Conservation (phyloP, 2,329 filamentous ascomycete genomes). For the Penicillium sp. region DNA sequence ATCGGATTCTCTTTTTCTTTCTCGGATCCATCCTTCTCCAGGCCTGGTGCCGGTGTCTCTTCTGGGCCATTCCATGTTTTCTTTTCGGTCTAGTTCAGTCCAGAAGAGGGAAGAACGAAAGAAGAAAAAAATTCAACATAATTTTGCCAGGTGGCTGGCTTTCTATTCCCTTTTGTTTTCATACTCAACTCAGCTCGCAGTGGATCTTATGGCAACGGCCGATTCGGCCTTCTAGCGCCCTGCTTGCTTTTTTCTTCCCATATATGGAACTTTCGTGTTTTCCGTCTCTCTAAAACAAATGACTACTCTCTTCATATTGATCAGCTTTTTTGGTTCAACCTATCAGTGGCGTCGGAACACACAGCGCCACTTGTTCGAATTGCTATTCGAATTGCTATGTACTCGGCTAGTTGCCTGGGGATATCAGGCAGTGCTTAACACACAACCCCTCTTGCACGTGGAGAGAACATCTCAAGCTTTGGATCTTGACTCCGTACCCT, state of each 20-base stretch:
- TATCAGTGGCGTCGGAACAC: no score
- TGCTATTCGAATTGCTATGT: no score
- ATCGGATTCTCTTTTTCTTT: constrained; percentile 21
- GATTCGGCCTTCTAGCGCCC: no score
- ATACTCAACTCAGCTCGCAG: constrained; percentile 16
- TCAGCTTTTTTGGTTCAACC: no score
- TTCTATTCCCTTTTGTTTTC: constrained; percentile 5
- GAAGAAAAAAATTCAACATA: constrained; percentile 28
- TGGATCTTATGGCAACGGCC: background rate
- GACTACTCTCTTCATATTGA: no score
- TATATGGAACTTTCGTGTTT: no score
- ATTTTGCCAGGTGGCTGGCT: constrained; percentile 8
- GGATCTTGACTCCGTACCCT: background rate
- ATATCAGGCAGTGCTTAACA: no score
- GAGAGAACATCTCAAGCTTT: background rate
- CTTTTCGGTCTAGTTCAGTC: constrained; percentile 13
- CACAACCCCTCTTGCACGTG: background rate
- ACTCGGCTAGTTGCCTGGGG: no score
- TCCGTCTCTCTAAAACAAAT: no score
- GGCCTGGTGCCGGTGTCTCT: constrained; percentile 25
- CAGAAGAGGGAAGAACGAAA: constrained; percentile 8
- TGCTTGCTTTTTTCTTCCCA: no score
- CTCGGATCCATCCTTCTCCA: constrained; percentile 8
- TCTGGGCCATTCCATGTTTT: constrained; percentile 11
- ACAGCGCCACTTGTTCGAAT: no score